phyloP scores from a whole-genome alignment of 176 grass and related monocot genomes.

The Triticum dicoccoides region DNA sequence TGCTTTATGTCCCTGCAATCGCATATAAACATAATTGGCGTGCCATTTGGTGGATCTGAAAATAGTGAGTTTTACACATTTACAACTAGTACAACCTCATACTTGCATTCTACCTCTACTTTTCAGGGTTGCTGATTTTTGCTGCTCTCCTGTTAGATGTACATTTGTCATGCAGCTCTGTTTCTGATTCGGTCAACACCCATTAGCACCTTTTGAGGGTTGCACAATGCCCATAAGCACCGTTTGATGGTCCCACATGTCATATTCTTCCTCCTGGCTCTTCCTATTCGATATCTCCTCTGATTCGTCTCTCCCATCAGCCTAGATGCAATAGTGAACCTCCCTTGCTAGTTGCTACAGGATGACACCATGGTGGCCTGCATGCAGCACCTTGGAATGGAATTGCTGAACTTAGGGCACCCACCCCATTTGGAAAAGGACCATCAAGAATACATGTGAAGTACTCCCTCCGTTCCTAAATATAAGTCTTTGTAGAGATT shows the following conservation, averaged over 20 bases:
- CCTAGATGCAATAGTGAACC: not conserved
- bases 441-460: not conserved
- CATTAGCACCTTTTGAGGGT: not conserved
- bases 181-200: not conserved
- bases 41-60: not conserved
- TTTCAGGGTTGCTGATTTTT: not conserved
- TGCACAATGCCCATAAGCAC: not conserved
- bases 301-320: not conserved
- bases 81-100: not conserved
- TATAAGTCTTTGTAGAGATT: too few species aligned
- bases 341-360: constrained; percentile 2
- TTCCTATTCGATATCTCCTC: not conserved
- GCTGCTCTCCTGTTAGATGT: not conserved
- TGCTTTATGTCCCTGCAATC: not conserved
- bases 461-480: too few species aligned
- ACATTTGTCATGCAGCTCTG: not conserved
- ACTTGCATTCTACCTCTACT: not conserved
- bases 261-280: not conserved
- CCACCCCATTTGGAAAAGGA: not conserved
- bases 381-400: not conserved
- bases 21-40: constrained; percentile 2
- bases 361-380: not conserved
- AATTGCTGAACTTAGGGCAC: not conserved
- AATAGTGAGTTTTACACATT: not conserved
- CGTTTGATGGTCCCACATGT: not conserved